Conservation (phyloP, 495 filamentous ascomycete genomes). For the Staphylotrichum longicolle region DNA sequence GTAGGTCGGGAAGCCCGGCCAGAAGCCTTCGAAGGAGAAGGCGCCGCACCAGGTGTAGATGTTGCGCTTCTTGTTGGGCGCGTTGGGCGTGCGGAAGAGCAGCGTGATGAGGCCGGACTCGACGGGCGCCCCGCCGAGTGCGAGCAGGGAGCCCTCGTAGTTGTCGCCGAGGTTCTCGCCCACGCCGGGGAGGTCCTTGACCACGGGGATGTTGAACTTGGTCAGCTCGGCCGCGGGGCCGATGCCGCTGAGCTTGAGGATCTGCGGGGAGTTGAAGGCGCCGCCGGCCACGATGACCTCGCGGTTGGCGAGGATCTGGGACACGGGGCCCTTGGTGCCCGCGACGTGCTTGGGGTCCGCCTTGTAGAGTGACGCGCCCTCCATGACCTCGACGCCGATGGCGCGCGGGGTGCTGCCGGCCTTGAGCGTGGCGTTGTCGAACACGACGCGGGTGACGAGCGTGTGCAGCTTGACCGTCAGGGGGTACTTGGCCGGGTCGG, state of each 20-base stretch:
- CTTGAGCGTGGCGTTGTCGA: conserved; percentile 28
- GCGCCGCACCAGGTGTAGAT: conserved; percentile 48
- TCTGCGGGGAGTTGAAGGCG: conserved; percentile 54
- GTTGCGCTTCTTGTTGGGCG: conserved; percentile 43
- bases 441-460: conserved; percentile 48
- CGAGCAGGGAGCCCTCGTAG: conserved; percentile 44
- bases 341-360: conserved; percentile 43
- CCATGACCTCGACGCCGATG: conserved; percentile 47
- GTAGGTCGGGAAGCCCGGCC: conserved; percentile 46
- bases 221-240: conserved; percentile 42
- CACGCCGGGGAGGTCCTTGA: conserved; percentile 55
- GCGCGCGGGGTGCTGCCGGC: conserved; percentile 36
- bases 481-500: conserved; percentile 45
- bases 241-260: conserved; percentile 54
- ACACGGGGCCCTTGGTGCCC: conserved; percentile 30
- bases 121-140: conserved; percentile 32
- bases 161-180: conserved; percentile 61
- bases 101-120: conserved; percentile 37
- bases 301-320: conserved; percentile 39
- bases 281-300: conserved; percentile 60
- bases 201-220: conserved; percentile 46
- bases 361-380: conserved; percentile 42
- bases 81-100: conserved; percentile 43
- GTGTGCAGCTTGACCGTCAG: conserved; percentile 48
- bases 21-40: conserved; percentile 50